phyloP scores from a whole-genome alignment of 2,329 filamentous ascomycete species.

The Mariannaea elegans region DNA sequence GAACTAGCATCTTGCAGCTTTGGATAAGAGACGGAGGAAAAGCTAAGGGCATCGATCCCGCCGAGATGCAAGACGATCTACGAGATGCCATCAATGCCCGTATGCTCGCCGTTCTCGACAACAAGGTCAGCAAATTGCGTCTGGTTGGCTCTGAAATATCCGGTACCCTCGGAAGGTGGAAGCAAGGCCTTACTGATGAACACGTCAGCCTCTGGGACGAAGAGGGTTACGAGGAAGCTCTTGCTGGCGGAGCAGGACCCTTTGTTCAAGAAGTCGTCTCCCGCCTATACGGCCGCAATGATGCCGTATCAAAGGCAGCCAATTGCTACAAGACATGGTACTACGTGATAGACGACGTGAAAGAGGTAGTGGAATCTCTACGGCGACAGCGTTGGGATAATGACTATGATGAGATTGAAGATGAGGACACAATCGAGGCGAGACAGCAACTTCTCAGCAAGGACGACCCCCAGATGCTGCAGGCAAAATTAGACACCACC shows the following conservation, averaged over 20 bases:
- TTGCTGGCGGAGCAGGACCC: slow-evolving; percentile 68
- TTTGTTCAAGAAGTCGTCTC: slow-evolving; percentile 77
- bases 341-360: slow-evolving; percentile 73
- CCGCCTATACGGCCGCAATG: slow-evolving; percentile 76
- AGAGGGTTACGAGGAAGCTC: slow-evolving; percentile 70
- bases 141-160: slow-evolving; percentile 72
- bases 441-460: slow-evolving; percentile 74
- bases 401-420: slow-evolving; percentile 76
- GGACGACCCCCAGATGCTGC: slow-evolving; percentile 73
- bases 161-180: slow-evolving; percentile 69
- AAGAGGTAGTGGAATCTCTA: slow-evolving; percentile 70
- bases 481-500: slow-evolving; percentile 65
- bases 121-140: slow-evolving; percentile 70
- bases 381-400: slow-evolving; percentile 78
- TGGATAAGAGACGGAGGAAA: slow-evolving; percentile 78
- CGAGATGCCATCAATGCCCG: slow-evolving; percentile 74
- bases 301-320: slow-evolving; percentile 69
- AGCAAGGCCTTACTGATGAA: slow-evolving; percentile 59
- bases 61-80: slow-evolving; percentile 73
- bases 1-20: slow-evolving; percentile 74
- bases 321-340: slow-evolving; percentile 77
- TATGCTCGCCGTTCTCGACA: slow-evolving; percentile 69
- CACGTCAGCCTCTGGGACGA: slow-evolving; percentile 73
- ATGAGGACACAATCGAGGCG: slow-evolving; percentile 74
- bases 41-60: slow-evolving; percentile 72